These are phyloP conservation scores for Colletotrichum sp. DNA, from an alignment of 2,329 filamentous ascomycete genomes.

Conservation along the genomic window DNA sequence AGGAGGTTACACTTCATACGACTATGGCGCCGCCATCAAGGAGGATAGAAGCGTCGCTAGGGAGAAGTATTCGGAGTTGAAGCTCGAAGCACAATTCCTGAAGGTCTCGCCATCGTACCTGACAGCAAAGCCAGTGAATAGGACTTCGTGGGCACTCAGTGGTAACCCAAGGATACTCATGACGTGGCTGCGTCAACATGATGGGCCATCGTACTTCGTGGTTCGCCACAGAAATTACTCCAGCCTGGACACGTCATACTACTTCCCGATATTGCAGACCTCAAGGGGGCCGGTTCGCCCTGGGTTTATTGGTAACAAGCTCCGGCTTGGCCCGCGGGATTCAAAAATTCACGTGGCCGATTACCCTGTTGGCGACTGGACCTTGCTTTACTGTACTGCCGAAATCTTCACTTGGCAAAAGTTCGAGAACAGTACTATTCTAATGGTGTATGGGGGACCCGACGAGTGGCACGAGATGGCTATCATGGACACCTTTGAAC, in stretches of 20 bases:
- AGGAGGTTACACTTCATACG: conserved; percentile 65
- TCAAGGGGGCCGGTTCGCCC: conserved; percentile 47
- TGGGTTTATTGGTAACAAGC: conserved; percentile 64
- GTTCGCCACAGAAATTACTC: conserved; percentile 70
- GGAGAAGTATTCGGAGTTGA: conserved; percentile 82
- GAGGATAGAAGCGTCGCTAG: conserved; percentile 72
- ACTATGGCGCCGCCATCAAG: conserved; percentile 62
- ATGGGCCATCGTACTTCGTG: conserved; percentile 67
- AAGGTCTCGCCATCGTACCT: conserved; percentile 75
- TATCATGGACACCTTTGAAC: conserved; percentile 38
- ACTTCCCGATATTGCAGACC: conserved; percentile 67
- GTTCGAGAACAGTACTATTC: conserved; percentile 61
- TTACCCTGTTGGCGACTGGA: conserved; percentile 65
- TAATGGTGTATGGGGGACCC: conserved; percentile 68
- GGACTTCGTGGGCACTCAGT: conserved; percentile 56
- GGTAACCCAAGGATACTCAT: conserved; percentile 57
- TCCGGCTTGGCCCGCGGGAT: conserved; percentile 67
- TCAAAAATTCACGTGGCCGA: conserved; percentile 72
- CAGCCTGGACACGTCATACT: conserved; percentile 60
- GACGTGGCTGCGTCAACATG: conserved; percentile 64
- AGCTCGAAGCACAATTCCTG: conserved; percentile 77
- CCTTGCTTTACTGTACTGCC: conserved; percentile 70
- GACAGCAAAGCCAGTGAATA: conserved; percentile 57
- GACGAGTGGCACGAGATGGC: conserved; percentile 69
- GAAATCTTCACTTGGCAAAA: conserved; percentile 75